Conservation (phyloP, 177 flowering plant genomes). For the Tripterygium wilfordii region DNA sequence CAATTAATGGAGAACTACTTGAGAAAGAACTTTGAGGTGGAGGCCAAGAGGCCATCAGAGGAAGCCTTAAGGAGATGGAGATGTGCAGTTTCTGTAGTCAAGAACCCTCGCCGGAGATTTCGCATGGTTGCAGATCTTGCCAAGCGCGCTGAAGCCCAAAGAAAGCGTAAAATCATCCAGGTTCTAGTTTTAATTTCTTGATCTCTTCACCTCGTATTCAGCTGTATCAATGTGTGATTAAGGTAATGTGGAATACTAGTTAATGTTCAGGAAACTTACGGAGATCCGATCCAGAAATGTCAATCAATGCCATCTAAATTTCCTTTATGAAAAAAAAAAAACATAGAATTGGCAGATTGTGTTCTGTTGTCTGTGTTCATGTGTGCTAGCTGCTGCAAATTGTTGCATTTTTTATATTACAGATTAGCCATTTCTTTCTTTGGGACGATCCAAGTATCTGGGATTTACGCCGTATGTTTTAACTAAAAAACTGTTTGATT, state of each 20-base stretch:
- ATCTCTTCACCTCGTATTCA: too few species aligned
- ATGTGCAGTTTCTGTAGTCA: conserved; percentile 49
- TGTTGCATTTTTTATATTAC: too few species aligned
- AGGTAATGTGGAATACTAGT: too few species aligned
- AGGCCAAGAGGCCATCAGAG: conserved; percentile 42
- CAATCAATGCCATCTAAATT: neutral
- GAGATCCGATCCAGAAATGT: too few species aligned
- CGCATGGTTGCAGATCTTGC: conserved; percentile 66
- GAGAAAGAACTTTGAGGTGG: conserved; percentile 49
- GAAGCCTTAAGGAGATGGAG: conserved; percentile 54
- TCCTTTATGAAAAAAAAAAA: neutral
- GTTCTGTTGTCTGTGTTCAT: too few species aligned
- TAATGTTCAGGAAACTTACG: too few species aligned
- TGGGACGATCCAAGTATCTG: too few species aligned
- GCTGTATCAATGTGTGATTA: too few species aligned
- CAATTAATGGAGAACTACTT: conserved; percentile 43
- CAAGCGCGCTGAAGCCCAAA: conserved; percentile 41
- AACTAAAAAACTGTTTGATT: too few species aligned
- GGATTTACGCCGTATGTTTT: too few species aligned
- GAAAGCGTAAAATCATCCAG: conserved; percentile 36
- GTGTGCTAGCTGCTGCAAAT: too few species aligned
- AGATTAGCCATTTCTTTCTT: too few species aligned
- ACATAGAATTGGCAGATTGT: neutral
- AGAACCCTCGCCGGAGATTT: conserved; percentile 55
- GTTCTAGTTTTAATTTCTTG: conserved; percentile 15